Evolutionary conservation across 176 grass and related monocot species (phyloP).

Genomic region (Cenchrus fungigraminus): DNA sequence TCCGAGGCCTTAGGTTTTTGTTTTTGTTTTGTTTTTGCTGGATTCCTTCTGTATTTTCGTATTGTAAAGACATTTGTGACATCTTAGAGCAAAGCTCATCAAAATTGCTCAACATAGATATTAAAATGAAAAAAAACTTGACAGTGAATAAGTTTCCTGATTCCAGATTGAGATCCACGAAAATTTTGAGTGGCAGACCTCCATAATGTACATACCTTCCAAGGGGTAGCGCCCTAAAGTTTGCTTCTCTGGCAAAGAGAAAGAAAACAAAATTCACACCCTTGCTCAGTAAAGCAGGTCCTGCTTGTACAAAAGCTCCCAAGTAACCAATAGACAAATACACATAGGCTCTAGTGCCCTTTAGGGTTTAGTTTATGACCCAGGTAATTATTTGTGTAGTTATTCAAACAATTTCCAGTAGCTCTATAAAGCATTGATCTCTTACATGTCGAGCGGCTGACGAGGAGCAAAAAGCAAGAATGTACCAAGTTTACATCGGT

Average conservation of each 20-base stretch:
- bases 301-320: background rate
- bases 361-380: background rate
- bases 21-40: no score
- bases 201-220: background rate
- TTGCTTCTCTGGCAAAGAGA: conserved; percentile 41
- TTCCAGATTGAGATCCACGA: background rate
- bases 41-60: background rate
- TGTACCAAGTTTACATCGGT: conserved; percentile 22
- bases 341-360: background rate
- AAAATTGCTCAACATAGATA: background rate
- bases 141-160: background rate
- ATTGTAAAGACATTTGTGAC: background rate
- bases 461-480: background rate
- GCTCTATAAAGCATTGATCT: conserved; percentile 50
- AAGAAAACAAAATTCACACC: conserved; percentile 14
- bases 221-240: conserved; percentile 15
- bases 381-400: conserved; percentile 3
- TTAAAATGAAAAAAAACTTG: background rate
- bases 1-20: background rate
- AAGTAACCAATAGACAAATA: background rate
- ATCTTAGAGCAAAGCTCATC: background rate
- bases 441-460: conserved; percentile 43
- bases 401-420: conserved; percentile 47
- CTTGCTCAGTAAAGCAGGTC: background rate
- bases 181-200: background rate